phyloP scores from a whole-genome alignment of 257 asterid genomes.

The Lantana camara region DNA sequence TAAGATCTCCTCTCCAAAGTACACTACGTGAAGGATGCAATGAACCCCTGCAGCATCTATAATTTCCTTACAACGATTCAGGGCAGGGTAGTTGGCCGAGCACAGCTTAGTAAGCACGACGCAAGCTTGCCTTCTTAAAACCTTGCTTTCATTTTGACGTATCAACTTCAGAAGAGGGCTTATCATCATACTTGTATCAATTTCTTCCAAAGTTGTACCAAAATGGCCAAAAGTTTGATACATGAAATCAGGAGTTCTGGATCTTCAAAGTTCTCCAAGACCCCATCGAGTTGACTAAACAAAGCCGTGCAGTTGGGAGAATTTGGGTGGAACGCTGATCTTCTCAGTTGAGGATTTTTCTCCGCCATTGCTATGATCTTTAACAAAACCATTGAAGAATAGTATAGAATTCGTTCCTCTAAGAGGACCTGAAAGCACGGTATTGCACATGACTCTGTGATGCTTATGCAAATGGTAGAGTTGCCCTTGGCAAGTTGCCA shows the following conservation, averaged over 20 bases:
- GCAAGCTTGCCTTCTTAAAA: constrained; percentile 56
- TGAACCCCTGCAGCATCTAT: constrained; percentile 58
- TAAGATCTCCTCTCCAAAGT: constrained; percentile 55
- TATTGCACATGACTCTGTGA: no score
- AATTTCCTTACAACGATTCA: constrained; percentile 66
- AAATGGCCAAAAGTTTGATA: constrained; percentile 55
- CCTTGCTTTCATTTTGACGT: constrained; percentile 53
- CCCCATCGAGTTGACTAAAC: constrained; percentile 54
- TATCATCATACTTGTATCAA: no score
- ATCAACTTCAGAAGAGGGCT: no score
- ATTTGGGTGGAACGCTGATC: no score
- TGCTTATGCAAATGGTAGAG: no score
- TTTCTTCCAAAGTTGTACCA: no score
- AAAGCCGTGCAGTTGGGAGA: no score
- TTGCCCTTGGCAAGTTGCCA: no score
- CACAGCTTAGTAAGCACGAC: constrained; percentile 55
- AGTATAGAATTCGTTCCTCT: no score
- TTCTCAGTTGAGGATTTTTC: no score
- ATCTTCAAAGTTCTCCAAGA: constrained; percentile 46
- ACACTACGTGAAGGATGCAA: constrained; percentile 60
- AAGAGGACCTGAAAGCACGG: constrained; percentile 63
- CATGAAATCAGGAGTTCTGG: constrained; percentile 59
- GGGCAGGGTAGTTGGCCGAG: constrained; percentile 50
- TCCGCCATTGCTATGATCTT: no score
- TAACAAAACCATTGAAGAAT: constrained; percentile 52